Base-by-base conservation (phyloP, 495 filamentous ascomycete species). In the Chaetomidium leptoderma region DNA sequence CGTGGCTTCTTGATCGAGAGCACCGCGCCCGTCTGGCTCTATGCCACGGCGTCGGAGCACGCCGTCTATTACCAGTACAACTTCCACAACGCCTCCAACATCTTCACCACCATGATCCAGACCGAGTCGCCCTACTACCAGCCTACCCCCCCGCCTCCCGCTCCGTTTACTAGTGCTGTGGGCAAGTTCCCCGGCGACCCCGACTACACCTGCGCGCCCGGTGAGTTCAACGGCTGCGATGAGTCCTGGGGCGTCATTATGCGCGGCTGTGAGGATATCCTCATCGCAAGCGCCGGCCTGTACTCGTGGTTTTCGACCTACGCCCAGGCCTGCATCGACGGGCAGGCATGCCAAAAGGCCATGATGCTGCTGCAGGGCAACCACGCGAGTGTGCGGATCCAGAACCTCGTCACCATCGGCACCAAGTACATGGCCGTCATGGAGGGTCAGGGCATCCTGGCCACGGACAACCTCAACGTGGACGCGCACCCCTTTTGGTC, bases 81-180 rank as follows among this genome's bases (percentile, higher is more conserved):
- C 65, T 72, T 96, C 59, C 72, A 81, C 47, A 83, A 83, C 56
- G 88, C 90, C 0, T 70, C 82, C 63, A 88, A 91, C 66, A 76
- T 92, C 57, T 95, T 87, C 71, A 85, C 90, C 76, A 84, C 80
- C 10, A 70, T 89, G 37, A 87, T 95, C 53, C 91, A 96, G 69
- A 84, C 87, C 9, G 91, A 96, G 71, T 93, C 91, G 2, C 87
- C 90, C 13, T 95, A 96, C 74, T 46, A 84, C 75, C 89, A 92
- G 73, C 78, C 80, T 58, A 92, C 95, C 71, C 90, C 91, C 1
- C 77, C 80, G 58, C 81, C 89, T 2, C 74, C 85, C 14, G 73
- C 72, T 6, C 85, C 87, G 8, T 89, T 86, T 73, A 9, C 24
- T 8, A 16, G 8, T 14, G 57, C 45, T 13, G 52, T 70, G 24